Percentiles rank a stretch among this genome's conserved stretches.
Conservation (phyloP, 129 eudicot species). For the Flaveria bidentis region DNA sequence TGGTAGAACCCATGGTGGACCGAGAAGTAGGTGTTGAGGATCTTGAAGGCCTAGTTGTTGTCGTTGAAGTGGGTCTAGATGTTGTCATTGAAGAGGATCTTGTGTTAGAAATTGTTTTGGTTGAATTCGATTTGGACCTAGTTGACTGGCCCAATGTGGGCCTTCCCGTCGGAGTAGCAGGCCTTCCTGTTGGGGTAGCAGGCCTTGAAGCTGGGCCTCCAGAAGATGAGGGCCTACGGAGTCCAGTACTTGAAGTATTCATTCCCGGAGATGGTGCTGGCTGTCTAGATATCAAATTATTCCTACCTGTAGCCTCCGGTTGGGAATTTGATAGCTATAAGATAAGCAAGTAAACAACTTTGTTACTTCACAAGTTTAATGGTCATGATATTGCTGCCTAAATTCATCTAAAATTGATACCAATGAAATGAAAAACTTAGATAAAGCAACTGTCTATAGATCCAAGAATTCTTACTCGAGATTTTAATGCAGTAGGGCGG, state of each 20-base stretch:
- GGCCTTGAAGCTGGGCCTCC: conserved; percentile 83
- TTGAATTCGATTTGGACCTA: conserved; percentile 41
- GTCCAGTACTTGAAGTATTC: conserved; percentile 49
- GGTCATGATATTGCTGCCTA: not conserved
- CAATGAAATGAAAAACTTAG: not conserved
- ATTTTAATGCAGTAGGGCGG: conserved; percentile 82
- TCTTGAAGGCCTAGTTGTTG: conserved; percentile 63
- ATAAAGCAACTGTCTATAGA: conserved; percentile 15
- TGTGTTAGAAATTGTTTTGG: conserved; percentile 34
- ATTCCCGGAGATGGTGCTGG: conserved; percentile 54
- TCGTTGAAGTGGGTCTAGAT: conserved; percentile 28
- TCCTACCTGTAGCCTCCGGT: conserved; percentile 58
- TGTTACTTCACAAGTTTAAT: not conserved
- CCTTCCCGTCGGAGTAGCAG: conserved; percentile 87
- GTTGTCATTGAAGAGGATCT: not conserved
- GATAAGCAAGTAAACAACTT: conserved; percentile 11
- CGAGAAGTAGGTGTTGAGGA: conserved; percentile 80
- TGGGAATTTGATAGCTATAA: conserved; percentile 81
- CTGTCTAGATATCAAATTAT: conserved; percentile 60
- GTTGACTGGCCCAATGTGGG: conserved; percentile 60
- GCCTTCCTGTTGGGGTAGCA: conserved; percentile 81
- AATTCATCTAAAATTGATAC: conserved; percentile 3
- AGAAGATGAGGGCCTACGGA: conserved; percentile 78
- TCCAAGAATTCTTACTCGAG: conserved; percentile 64
- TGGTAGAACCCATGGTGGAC: conserved; percentile 48